Evolutionary conservation across 441 rosid species (phyloP).

Genomic region (Gossypium trilobum): DNA sequence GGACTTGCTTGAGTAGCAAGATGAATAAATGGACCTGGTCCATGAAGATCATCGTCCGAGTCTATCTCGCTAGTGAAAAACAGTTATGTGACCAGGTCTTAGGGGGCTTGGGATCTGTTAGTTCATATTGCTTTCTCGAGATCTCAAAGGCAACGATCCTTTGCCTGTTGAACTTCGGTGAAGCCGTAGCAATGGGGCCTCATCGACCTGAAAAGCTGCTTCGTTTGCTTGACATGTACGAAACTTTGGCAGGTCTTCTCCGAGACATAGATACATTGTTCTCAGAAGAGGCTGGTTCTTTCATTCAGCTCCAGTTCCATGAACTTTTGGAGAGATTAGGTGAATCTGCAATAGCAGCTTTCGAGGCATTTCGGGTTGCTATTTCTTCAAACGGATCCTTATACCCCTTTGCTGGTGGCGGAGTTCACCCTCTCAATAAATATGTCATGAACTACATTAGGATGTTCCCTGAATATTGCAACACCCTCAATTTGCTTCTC

Average conservation of each 20-base stretch:
- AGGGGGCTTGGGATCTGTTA: conserved; percentile 32
- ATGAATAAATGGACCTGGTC: conserved; percentile 63
- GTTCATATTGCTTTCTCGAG: conserved; percentile 46
- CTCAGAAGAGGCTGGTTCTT: conserved; percentile 42
- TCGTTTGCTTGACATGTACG: conserved; percentile 63
- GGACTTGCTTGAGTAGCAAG: conserved; percentile 39
- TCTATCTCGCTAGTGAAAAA: conserved; percentile 53
- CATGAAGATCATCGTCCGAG: conserved; percentile 38
- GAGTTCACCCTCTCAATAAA: conserved; percentile 56
- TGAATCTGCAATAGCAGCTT: conserved; percentile 36
- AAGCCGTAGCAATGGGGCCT: conserved; percentile 51
- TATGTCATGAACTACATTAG: conserved; percentile 76
- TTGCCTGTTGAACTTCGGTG: conserved; percentile 60
- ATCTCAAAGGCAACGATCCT: conserved; percentile 44
- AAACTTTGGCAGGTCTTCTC: conserved; percentile 11
- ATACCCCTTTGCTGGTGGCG: conserved; percentile 49
- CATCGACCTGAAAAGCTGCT: conserved; percentile 27
- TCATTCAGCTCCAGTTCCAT: conserved; percentile 44
- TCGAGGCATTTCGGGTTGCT: conserved; percentile 41
- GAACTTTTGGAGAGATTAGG: conserved; percentile 39
- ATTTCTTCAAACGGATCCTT: conserved; percentile 36
- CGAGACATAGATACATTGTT: conserved; percentile 30
- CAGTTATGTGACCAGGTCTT: conserved; percentile 51
- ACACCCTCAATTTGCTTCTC: conserved; percentile 51
- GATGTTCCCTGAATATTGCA: conserved; percentile 41